Conservation (phyloP, 345 rosid species). For the Mercurialis annua region DNA sequence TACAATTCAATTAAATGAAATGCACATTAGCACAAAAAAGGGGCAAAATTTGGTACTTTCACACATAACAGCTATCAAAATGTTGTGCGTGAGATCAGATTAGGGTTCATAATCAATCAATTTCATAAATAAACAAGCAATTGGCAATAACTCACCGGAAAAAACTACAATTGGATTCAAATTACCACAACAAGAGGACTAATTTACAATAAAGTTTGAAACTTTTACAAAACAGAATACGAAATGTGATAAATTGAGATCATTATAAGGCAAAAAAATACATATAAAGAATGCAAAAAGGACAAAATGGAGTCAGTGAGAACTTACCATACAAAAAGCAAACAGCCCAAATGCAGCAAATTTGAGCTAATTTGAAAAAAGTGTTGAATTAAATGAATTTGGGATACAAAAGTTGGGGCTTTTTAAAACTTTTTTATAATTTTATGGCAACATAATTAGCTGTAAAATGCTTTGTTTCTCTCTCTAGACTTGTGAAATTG, state of each 20-base stretch:
- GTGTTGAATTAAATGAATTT: no score
- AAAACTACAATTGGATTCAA: constrained; percentile 10
- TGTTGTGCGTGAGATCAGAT: not conserved
- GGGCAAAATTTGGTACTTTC: not conserved
- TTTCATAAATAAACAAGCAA: not conserved
- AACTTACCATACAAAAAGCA: not conserved
- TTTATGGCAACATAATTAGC: no score
- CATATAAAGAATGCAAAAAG: not conserved
- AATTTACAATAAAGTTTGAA: no score
- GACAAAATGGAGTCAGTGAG: not conserved
- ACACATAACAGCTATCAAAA: not conserved
- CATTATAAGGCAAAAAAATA: not conserved
- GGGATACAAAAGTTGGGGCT: not conserved
- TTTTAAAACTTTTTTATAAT: not conserved
- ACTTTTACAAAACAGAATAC: no score
- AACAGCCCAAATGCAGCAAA: no score
- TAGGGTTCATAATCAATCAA: not conserved
- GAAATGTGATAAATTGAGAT: constrained; percentile 14
- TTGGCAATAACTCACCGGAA: constrained; percentile 17
- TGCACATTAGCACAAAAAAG: constrained; percentile 9
- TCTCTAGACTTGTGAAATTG: not conserved
- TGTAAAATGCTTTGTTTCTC: not conserved
- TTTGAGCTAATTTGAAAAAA: no score
- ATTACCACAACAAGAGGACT: no score
- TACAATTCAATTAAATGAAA: constrained; percentile 11